phyloP scores from a whole-genome alignment of 192 early-diverging fungal species.

The Dissophora ornata region DNA sequence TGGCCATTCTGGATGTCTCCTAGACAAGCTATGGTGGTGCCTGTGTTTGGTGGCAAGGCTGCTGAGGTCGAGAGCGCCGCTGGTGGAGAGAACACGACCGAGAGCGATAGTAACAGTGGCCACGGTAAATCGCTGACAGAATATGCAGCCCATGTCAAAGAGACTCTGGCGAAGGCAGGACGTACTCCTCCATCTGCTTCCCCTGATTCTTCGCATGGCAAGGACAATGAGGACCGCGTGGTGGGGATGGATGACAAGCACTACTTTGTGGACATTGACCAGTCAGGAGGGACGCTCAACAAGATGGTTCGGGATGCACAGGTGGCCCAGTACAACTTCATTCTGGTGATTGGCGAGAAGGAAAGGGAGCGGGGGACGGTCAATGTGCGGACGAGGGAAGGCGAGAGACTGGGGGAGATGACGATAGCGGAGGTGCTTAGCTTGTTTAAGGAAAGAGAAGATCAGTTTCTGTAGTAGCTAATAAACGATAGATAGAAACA shows the following conservation, averaged over 20 bases:
- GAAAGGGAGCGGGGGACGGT: slow-evolving; percentile 77
- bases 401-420: slow-evolving; percentile 71
- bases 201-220: background rate
- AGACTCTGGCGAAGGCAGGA: slow-evolving; percentile 44
- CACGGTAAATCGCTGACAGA: slow-evolving; percentile 59
- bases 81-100: background rate
- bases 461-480: slow-evolving; percentile 45
- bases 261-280: slow-evolving; percentile 87
- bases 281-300: slow-evolving; percentile 71
- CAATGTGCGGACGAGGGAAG: slow-evolving; percentile 77
- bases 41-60: slow-evolving; percentile 64
- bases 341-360: slow-evolving; percentile 86
- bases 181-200: background rate
- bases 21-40: slow-evolving; percentile 88
- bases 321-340: slow-evolving; percentile 86
- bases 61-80: background rate
- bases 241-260: slow-evolving; percentile 63
- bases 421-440: slow-evolving; percentile 63
- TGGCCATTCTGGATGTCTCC: slow-evolving; percentile 98
- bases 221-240: slow-evolving; percentile 24
- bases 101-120: slow-evolving; percentile 5
- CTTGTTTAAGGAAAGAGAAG: slow-evolving; percentile 67
- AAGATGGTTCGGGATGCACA: slow-evolving; percentile 87
- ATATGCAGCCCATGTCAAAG: slow-evolving; percentile 72
- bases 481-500: too few relatives aligned